Percentiles rank a stretch among this genome's conserved stretches.
These are phyloP conservation scores for Pseudonitzschia delicatissima DNA, from an alignment of 108 stramenopile species.

Conservation along the genomic window DNA sequence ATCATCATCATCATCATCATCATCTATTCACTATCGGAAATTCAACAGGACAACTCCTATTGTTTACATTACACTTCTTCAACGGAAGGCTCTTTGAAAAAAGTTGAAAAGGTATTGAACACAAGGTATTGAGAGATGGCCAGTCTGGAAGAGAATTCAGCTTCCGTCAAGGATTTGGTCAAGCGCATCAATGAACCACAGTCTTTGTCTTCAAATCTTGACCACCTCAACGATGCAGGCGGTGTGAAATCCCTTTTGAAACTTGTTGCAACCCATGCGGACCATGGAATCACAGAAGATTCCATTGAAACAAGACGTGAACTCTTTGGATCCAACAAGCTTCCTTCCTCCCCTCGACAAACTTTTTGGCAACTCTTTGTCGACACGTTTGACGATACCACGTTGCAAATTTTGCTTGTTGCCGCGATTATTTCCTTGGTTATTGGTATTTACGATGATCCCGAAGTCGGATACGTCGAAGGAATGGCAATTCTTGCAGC, in stretches of 20 bases:
- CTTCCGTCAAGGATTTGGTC: constrained; percentile 22
- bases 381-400: constrained; percentile 96
- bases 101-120: too few relatives aligned
- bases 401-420: constrained; percentile 92
- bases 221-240: constrained; percentile 34
- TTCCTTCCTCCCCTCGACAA: constrained; percentile 52
- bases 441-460: constrained; percentile 93
- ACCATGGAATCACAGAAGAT: constrained; percentile 26
- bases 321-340: constrained; percentile 42
- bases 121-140: background rate
- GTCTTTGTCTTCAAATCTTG: constrained; percentile 35
- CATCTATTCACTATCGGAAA: too few relatives aligned
- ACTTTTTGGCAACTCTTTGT: constrained; percentile 88
- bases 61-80: too few relatives aligned
- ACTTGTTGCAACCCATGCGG: constrained; percentile 31
- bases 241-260: constrained; percentile 29
- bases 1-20: too few relatives aligned
- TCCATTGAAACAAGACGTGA: constrained; percentile 37
- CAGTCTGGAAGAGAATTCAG: constrained; percentile 20
- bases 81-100: too few relatives aligned
- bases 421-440: constrained; percentile 89
- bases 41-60: too few relatives aligned
- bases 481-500: constrained; percentile 87
- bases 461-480: constrained; percentile 86
- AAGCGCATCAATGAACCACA: constrained; percentile 51